Base-by-base conservation (phyloP, 371 early-diverging fungal genomes). In the Mucor plumbeus region DNA sequence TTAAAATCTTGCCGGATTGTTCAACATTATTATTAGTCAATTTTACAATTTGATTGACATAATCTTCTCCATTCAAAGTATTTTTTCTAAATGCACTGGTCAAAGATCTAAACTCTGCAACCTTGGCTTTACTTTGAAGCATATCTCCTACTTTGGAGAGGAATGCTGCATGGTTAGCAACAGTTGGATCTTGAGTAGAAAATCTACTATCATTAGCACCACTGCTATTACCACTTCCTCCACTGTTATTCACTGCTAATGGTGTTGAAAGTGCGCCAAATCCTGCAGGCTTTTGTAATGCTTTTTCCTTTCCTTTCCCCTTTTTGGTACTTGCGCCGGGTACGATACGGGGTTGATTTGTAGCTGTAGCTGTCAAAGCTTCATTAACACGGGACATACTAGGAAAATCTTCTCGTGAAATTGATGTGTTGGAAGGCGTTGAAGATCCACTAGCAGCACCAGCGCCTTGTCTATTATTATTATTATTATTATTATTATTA, bases 51-150 rank as follows among this genome's bases (percentile, higher is more conserved):
- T 80, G 75, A 5, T 76, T 73, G 39, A 93, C 76, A 64, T 89
- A 91, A 31, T 82, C 86, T 59, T 84, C 81, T 19, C 83, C 84
- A 15, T 81, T 76, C 13, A 89, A 76, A 8, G 65, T 69, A n/a
- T 68, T 66, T 17, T 82, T 79, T 44, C 88, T 80, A 74, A 85
- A 92, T 10, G 81, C 76, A 7, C 84, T 74, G 1, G 88, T 87
- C 36, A 91, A 50, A 3, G 77, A 71, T 67, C 87, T 85, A 73
- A 92, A 92, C 63, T 87, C 86, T 19, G 76, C 72, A 1, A 91
- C 70, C 17, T 81, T 81, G 9, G 79, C 83, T n/a, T 76, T 74
- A 5, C 77, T 78, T 58, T 83, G 76, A 1, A 85, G 55, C 64
- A 83, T 78, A 31, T 75, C 71, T n/a, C 74, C 76, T 11, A 86